Base-by-base conservation (phyloP, 345 rosid species). In the Gossypium rotundifolium region DNA sequence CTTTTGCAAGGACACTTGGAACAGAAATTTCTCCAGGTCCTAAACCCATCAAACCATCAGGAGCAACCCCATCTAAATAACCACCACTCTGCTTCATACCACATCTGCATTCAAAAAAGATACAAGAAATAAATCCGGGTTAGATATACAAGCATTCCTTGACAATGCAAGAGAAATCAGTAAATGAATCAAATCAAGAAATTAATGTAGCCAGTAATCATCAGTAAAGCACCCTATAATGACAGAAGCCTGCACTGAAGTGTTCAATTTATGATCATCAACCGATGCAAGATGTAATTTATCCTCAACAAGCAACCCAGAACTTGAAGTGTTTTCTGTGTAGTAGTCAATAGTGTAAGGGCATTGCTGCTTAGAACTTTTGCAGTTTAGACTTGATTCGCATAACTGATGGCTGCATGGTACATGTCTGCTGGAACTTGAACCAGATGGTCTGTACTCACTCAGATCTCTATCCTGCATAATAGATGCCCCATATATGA, bases 31-130 rank as follows among this genome's bases (percentile, higher is more conserved):
- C 93, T 51, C 89, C 85, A 72, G 77, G 88, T 27, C 98, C 98
- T 82, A 93, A 83, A 45, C 97, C 98, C 94, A 90, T 81, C 72
- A 93, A 86, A 78, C 98, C 98, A 83, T 93, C 97, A 69, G 97
- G 97, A 66, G 97, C 97, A 80, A 78, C 83, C 29, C 96, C 97
- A 53, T 83, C 81, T 83, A 93, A 81, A 82, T 86, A 93, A 7
- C 58, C 87, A 42, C 98, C 98, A 78, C 85, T 91, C 83, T 93
- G 97, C 82, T 86, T 93, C 91, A 83, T 90, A 73, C 97, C 98
- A 87, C 98, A 93, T 77, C 98, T 93, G 82, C 73, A 29, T 60
- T 60, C 33, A 71, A 74, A 67, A 49, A 75, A 60, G 74, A 9
- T 46, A 76, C 48, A 55, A 76, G 8, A 74, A n/a, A 22, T 13